phyloP scores from a whole-genome alignment of 78 protist genomes.

The Dictyostelium brefeldianum region DNA sequence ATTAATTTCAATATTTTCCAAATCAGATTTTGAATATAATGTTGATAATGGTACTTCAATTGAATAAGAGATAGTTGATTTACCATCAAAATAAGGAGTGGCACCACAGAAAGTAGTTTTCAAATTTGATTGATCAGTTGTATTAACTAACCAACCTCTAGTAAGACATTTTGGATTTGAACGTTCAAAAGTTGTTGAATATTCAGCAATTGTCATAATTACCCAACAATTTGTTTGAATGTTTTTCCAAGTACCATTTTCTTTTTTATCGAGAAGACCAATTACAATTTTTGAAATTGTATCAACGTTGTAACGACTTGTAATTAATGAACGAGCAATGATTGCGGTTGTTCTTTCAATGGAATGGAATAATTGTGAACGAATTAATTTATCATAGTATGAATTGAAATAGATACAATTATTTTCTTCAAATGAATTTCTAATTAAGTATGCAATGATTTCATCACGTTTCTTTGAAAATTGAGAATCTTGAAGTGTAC shows the following conservation, averaged over 20 bases:
- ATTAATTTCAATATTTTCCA: background rate
- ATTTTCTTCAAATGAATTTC: constrained; percentile 30
- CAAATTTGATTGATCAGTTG: background rate
- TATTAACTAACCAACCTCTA: constrained; percentile 72
- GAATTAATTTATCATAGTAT: constrained; percentile 52
- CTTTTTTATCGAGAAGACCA: constrained; percentile 51
- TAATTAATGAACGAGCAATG: constrained; percentile 34
- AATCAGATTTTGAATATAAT: constrained; percentile 34
- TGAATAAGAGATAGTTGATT: constrained; percentile 62
- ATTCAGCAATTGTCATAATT: constrained; percentile 47
- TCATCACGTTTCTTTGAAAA: constrained; percentile 57
- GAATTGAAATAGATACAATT: constrained; percentile 11
- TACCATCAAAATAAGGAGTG: constrained; percentile 75
- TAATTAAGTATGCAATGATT: constrained; percentile 26
- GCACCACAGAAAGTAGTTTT: constrained; percentile 47
- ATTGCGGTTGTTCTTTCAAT: constrained; percentile 54
- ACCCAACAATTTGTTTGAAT: constrained; percentile 66
- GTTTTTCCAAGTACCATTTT: constrained; percentile 59
- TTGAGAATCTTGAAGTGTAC: constrained; percentile 43
- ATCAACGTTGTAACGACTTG: constrained; percentile 28
- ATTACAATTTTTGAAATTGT: constrained; percentile 28
- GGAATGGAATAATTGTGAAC: constrained; percentile 58
- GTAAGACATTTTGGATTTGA: constrained; percentile 29
- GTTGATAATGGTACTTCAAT: constrained; percentile 56
- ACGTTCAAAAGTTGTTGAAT: constrained; percentile 23